phyloP scores from a whole-genome alignment of 192 early-diverging fungal species.

The Coemansia sp. region DNA sequence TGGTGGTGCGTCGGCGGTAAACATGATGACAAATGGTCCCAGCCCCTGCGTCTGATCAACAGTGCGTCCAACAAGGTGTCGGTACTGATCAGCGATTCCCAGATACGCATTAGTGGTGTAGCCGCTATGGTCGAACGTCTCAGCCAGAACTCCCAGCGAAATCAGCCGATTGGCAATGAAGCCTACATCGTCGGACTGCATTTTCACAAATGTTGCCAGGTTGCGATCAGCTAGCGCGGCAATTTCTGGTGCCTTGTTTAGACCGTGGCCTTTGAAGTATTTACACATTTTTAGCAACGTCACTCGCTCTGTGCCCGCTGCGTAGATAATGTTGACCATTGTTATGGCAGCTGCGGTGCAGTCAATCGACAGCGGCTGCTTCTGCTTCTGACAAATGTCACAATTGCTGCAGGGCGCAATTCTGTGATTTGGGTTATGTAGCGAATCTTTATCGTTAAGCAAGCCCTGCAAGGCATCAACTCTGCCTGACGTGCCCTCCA shows the following conservation, averaged over 20 bases:
- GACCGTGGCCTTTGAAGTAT: conserved; percentile 29
- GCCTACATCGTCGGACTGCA: conserved; percentile 50
- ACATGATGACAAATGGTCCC: conserved; percentile 28
- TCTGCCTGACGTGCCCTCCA: conserved; percentile 34
- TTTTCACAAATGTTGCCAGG: conserved; percentile 12
- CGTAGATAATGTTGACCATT: conserved; percentile 21
- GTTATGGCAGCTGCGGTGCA: conserved; percentile 41
- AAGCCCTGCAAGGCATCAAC: conserved; percentile 27
- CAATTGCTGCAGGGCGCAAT: conserved; percentile 53
- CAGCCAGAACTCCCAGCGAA: conserved; percentile 51
- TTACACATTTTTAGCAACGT: conserved; percentile 33
- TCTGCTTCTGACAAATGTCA: conserved; percentile 15
- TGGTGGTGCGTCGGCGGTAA: conserved; percentile 17
- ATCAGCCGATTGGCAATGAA: conserved; percentile 58
- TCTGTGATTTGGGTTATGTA: not conserved
- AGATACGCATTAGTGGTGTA: conserved; percentile 62
- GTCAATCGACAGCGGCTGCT: conserved; percentile 43
- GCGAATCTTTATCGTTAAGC: not conserved
- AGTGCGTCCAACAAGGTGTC: conserved; percentile 9
- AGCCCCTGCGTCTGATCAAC: conserved; percentile 21
- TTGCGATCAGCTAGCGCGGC: conserved; percentile 30
- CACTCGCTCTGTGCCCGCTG: conserved; percentile 28
- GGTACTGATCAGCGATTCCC: conserved; percentile 18
- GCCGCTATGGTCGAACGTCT: conserved; percentile 63
- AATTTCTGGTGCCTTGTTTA: conserved; percentile 19